Evolutionary conservation across 192 early-diverging fungal genomes (phyloP), one percentile per base, ranked within the genome.

Genomic region (Entomortierella beljakovae): DNA sequence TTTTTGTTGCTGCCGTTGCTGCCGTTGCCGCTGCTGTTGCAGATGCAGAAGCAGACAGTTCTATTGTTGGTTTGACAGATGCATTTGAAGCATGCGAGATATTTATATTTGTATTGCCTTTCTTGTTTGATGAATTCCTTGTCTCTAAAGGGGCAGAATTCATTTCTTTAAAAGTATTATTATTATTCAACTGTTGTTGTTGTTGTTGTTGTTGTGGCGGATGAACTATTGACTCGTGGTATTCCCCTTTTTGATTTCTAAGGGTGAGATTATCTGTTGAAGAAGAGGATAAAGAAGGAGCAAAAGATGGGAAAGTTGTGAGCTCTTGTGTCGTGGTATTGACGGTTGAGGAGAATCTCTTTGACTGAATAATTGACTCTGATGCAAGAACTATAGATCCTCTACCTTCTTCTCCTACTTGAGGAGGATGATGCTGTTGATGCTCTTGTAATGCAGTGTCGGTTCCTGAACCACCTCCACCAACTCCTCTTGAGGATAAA

Each of bases 141-240:
- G 31, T 28, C 40, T 60, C 61, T 43, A 46, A 38, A 53, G 66
- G 46, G 46, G 66, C 28, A 28, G 65, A 33, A 25, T 26, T 15
- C n/a, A n/a, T n/a, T n/a, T n/a, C 37, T 38, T 38, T 38, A 13
- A 13, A 13, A 15, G 43, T 9, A 57, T 43, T 46, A n/a, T 32
- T 42, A 9, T 56, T 34, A 18, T 40, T 32, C 49, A 29, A 3
- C 48, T 46, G 54, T 34, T 48, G 26, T 50, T 35, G 51, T 38
- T 61, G 60, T 29, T 62, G 68, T 26, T 42, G 31, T 22, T 62
- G 61, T 35, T 71, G 52, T 26, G n/a, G n/a, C n/a, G n/a, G n/a
- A n/a, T n/a, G 35, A 38, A 33, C 50, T 35, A n/a, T 37, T 16
- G 48, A 23, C 23, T 49, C 2, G 15, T 65, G 2, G 35, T 20